These are phyloP conservation scores for Paramecium primaurelia DNA, from an alignment of 73 alveolate species.

Conservation along the genomic window DNA sequence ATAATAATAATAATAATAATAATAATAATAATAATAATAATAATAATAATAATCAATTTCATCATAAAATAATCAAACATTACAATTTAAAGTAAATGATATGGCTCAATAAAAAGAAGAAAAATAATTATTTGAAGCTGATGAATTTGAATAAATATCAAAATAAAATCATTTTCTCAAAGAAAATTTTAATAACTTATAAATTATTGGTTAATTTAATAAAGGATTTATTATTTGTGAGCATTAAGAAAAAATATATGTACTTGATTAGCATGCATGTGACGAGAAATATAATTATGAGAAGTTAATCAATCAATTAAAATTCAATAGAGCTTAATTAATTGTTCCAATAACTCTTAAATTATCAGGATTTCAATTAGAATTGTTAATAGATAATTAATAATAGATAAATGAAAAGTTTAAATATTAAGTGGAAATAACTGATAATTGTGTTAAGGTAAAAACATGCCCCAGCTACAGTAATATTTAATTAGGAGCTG, in stretches of 20 bases:
- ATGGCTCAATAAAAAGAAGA: background rate
- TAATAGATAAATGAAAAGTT: constrained; percentile 69
- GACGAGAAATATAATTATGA: constrained; percentile 95
- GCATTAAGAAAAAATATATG: constrained; percentile 72
- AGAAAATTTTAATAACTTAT: constrained; percentile 23
- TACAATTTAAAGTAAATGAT: background rate
- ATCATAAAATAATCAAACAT: background rate
- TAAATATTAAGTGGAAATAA: constrained; percentile 39
- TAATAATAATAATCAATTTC: background rate
- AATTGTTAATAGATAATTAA: constrained; percentile 49
- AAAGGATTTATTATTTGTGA: constrained; percentile 92
- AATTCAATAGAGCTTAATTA: constrained; percentile 64
- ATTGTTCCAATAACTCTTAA: constrained; percentile 70
- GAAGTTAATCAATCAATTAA: constrained; percentile 68
- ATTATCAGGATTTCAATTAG: constrained; percentile 63
- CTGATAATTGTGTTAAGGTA: background rate
- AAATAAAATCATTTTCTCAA: background rate
- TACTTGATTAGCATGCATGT: constrained; percentile 97
- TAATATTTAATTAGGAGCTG: background rate
- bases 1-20: background rate
- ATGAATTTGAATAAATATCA: background rate
- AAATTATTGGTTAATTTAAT: constrained; percentile 92
- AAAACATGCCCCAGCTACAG: background rate
- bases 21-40: background rate
- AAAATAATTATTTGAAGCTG: background rate